These are phyloP conservation scores for Russula sp. DNA, from an alignment of 768 basidiomycete species.

Conservation along the genomic window DNA sequence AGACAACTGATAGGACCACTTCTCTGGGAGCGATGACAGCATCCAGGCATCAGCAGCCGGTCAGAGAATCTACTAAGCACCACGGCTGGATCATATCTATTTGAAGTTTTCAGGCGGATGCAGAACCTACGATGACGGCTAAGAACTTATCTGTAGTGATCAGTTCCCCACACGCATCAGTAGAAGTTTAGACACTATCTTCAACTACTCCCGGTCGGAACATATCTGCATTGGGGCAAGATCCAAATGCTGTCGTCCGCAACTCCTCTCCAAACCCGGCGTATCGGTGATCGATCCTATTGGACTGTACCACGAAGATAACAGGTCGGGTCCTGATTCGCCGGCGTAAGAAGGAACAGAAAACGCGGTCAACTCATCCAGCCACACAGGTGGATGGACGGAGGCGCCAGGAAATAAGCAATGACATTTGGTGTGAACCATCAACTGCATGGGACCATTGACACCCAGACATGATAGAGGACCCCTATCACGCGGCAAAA, in stretches of 20 bases:
- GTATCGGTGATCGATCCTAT: background rate
- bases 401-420: background rate
- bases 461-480: background rate
- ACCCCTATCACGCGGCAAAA: background rate
- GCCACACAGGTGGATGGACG: background rate
- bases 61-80: too few species aligned
- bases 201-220: constrained; percentile 1
- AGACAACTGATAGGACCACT: background rate
- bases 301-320: background rate
- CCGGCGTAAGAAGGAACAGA: too few species aligned
- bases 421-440: background rate
- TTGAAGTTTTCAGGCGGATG: background rate
- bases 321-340: background rate
- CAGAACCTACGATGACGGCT: background rate
- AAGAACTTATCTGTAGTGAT: background rate
- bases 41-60: background rate
- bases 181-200: background rate
- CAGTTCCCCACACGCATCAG: background rate
- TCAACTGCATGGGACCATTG: background rate
- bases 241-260: background rate
- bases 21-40: background rate
- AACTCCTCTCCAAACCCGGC: too few species aligned
- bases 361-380: background rate
- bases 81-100: background rate
- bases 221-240: background rate